A percentile compares a stretch with the other conserved stretches of the same genome.
Evolutionary conservation across 208 protist genomes (phyloP).

Genomic region (Acanthamoeba lenticulata): DNA sequence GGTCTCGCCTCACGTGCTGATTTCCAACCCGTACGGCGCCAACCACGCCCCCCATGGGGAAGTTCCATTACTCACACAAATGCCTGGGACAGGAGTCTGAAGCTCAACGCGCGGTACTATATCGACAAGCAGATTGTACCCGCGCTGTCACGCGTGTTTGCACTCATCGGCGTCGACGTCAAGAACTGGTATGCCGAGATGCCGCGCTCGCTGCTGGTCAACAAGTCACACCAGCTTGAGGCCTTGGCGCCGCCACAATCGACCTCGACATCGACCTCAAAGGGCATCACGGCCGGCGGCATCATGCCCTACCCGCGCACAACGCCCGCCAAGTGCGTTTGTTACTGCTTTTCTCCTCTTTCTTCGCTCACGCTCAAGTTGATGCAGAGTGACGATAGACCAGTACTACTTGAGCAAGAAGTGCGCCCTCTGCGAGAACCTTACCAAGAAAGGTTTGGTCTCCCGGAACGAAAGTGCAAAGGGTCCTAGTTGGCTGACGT

Average conservation of each 20-base stretch:
- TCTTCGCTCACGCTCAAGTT: background rate
- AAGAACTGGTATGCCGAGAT: conserved; percentile 73
- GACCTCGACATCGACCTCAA: background rate
- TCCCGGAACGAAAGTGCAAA: too few species aligned
- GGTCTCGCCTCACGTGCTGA: conserved; percentile 71
- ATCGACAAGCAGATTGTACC: conserved; percentile 91
- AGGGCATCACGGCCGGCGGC: background rate
- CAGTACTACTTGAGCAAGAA: conserved; percentile 72
- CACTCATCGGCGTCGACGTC: conserved; percentile 78
- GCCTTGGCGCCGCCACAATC: background rate
- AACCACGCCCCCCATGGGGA: background rate
- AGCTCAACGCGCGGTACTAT: conserved; percentile 88
- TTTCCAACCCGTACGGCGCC: conserved; percentile 44
- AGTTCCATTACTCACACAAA: background rate
- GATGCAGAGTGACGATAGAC: conserved; percentile 70
- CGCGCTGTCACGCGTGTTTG: conserved; percentile 85
- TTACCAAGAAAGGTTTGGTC: conserved; percentile 31
- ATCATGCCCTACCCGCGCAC: conserved; percentile 17
- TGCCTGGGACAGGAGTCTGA: background rate
- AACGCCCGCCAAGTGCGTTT: background rate
- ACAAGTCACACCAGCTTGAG: background rate
- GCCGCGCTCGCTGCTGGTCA: background rate
- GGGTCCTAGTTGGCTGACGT: background rate
- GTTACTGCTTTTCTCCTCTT: too few species aligned
- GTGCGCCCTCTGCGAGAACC: conserved; percentile 69